These are phyloP conservation scores for Blastobotrys serpentis DNA, from an alignment of 1,139 yeast species.

Conservation along the genomic window DNA sequence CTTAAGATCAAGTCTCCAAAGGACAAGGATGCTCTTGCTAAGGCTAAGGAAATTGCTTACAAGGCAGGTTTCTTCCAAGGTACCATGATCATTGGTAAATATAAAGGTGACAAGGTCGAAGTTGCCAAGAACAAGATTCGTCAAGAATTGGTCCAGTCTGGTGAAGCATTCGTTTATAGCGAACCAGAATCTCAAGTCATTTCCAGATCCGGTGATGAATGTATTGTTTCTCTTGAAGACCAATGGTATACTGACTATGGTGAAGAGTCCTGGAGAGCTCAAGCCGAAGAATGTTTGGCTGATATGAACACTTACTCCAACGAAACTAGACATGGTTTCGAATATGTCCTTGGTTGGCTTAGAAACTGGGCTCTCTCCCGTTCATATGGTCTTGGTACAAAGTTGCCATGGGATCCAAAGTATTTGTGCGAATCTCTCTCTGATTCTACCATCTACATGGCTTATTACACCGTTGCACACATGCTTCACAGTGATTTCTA, in stretches of 20 bases:
- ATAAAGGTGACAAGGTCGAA: conserved; percentile 87
- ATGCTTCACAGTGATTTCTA: conserved; percentile 83
- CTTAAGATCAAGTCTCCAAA: conserved; percentile 93
- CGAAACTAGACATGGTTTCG: conserved; percentile 90
- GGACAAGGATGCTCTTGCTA: conserved; percentile 80
- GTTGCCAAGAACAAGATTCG: conserved; percentile 85
- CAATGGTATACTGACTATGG: conserved; percentile 99
- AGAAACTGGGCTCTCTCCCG: conserved; percentile 99
- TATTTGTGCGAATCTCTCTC: conserved; percentile 92
- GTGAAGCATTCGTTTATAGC: conserved; percentile 82
- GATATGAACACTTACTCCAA: conserved; percentile 75
- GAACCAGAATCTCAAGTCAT: conserved; percentile 91
- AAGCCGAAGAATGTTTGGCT: conserved; percentile 77
- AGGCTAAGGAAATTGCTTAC: conserved; percentile 92
- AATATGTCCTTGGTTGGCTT: conserved; percentile 94
- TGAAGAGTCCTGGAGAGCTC: conserved; percentile 87
- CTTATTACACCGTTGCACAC: conserved; percentile 89
- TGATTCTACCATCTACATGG: conserved; percentile 95
- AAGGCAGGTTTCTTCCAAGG: conserved; percentile 97
- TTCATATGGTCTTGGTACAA: conserved; percentile 94
- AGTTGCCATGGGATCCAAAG: conserved; percentile 95
- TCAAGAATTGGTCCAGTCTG: conserved; percentile 72
- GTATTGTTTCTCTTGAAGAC: conserved; percentile 95
- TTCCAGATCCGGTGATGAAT: conserved; percentile 95
- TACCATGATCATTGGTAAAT: conserved; percentile 72